Evolutionary conservation across 2,329 filamentous ascomycete species (phyloP).

Genomic region (Dryadomyces quercus-mongolicae): DNA sequence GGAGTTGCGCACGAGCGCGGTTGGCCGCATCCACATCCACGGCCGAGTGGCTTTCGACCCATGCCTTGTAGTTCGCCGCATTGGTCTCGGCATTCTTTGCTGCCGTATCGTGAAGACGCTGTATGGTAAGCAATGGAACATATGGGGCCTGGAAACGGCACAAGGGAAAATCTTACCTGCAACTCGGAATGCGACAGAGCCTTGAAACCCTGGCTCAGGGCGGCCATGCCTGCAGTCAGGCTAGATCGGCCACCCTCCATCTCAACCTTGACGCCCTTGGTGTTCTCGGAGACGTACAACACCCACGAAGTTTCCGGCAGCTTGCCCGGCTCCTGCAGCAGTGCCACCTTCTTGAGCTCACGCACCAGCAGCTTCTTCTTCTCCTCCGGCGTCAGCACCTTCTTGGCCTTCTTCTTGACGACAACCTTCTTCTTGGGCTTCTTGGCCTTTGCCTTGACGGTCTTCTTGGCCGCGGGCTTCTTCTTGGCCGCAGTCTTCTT

Average conservation of each 20-base stretch:
- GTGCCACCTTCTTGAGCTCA: constrained; percentile 26
- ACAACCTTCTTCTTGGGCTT: constrained; percentile 14
- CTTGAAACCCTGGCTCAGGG: constrained; percentile 24
- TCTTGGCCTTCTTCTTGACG: constrained; percentile 11
- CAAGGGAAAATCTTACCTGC: constrained; percentile 25
- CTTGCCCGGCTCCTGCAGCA: constrained; percentile 26
- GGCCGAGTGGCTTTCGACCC: constrained; percentile 32
- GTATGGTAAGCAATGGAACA: not conserved
- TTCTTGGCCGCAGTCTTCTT: constrained; percentile 14
- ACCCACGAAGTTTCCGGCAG: constrained; percentile 23
- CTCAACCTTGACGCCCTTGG: constrained; percentile 13
- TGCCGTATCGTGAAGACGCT: constrained; percentile 24
- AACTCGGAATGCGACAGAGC: constrained; percentile 26
- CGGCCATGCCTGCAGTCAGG: constrained; percentile 14
- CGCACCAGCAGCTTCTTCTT: constrained; percentile 20
- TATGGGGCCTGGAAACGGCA: too few relatives aligned
- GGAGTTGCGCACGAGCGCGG: constrained; percentile 30
- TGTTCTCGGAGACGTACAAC: constrained; percentile 22
- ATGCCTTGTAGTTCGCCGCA: constrained; percentile 27
- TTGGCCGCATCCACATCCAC: constrained; percentile 33
- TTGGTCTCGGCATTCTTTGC: constrained; percentile 30
- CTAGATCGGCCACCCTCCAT: not conserved
- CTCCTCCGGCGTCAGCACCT: constrained; percentile 25
- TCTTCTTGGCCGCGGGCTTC: constrained; percentile 7
- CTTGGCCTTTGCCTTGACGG: constrained; percentile 15